Evolutionary conservation across 768 basidiomycete genomes (phyloP).

Genomic region (Auricularia sp.): DNA sequence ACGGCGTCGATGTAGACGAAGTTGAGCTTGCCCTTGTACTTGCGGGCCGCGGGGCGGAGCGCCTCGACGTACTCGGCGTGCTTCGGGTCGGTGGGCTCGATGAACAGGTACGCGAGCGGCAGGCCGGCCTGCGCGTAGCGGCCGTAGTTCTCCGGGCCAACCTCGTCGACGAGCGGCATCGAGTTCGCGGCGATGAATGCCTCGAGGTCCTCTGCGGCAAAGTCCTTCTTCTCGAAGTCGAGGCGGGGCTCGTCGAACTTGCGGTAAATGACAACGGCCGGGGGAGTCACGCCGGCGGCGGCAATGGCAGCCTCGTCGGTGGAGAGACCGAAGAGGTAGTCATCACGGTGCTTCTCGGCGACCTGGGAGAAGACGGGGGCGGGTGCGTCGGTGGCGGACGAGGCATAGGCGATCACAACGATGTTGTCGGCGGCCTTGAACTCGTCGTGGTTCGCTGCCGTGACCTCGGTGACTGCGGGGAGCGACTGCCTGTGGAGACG

Average conservation of each 20-base stretch:
- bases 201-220: slow-evolving; percentile 52
- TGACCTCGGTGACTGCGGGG: slow-evolving; percentile 83
- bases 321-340: slow-evolving; percentile 83
- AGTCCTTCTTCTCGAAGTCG: slow-evolving; percentile 48
- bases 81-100: slow-evolving; percentile 65
- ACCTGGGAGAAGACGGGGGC: slow-evolving; percentile 65
- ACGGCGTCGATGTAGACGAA: slow-evolving; percentile 97
- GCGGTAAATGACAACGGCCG: slow-evolving; percentile 88
- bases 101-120: slow-evolving; percentile 90
- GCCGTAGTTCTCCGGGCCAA: slow-evolving; percentile 88
- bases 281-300: slow-evolving; percentile 65
- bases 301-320: slow-evolving; percentile 61
- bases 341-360: slow-evolving; percentile 84
- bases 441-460: slow-evolving; percentile 62
- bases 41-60: slow-evolving; percentile 67
- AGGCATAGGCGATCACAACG: slow-evolving; percentile 77
- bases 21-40: slow-evolving; percentile 81
- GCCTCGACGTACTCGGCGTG: slow-evolving; percentile 56
- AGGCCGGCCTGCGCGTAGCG: slow-evolving; percentile 71
- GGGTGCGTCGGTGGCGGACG: slow-evolving; percentile 61
- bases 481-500: slow-evolving; percentile 62
- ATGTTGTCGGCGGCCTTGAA: slow-evolving; percentile 86
- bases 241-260: slow-evolving; percentile 75
- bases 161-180: slow-evolving; percentile 83
- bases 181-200: slow-evolving; percentile 77